A percentile compares a stretch with the other conserved stretches of the same genome.
Conservation (phyloP, 768 basidiomycete species). For the Gloeophyllum trabeum region DNA sequence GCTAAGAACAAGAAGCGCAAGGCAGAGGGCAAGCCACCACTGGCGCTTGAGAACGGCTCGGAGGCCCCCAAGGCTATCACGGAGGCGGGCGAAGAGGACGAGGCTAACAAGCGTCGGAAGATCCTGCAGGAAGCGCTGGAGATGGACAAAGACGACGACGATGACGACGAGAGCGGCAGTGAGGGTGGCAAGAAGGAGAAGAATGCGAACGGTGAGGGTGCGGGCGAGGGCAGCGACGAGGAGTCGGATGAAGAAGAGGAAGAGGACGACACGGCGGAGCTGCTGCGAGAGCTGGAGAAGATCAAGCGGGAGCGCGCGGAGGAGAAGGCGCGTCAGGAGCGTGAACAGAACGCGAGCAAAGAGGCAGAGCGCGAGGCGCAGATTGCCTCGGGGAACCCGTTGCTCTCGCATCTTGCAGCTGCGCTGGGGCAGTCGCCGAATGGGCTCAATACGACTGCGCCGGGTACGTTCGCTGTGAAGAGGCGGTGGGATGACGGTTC, state of each 20-base stretch:
- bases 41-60: conserved; percentile 28
- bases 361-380: conserved; percentile 64
- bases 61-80: conserved; percentile 28
- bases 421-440: conserved; percentile 69
- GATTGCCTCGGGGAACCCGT: conserved; percentile 79
- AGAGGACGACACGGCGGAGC: conserved; percentile 88
- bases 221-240: conserved; percentile 35
- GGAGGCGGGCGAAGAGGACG: conserved; percentile 45
- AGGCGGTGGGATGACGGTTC: conserved; percentile 91
- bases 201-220: conserved; percentile 15
- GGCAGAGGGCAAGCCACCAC: conserved; percentile 55
- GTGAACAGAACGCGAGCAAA: conserved; percentile 52
- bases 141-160: conserved; percentile 84
- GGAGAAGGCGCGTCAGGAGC: conserved; percentile 78
- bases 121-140: conserved; percentile 78
- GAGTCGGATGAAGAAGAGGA: conserved; percentile 51
- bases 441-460: conserved; percentile 61
- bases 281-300: conserved; percentile 95
- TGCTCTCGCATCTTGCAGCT: conserved; percentile 76
- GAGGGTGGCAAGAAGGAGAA: conserved; percentile 17
- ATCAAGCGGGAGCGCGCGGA: conserved; percentile 94
- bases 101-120: conserved; percentile 73
- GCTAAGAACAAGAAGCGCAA: conserved; percentile 87
- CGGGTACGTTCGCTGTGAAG: conserved; percentile 86
- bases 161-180: conserved; percentile 44